phyloP scores from a whole-genome alignment of 805 yeast genomes.

The Nakazawaea ernobii region DNA sequence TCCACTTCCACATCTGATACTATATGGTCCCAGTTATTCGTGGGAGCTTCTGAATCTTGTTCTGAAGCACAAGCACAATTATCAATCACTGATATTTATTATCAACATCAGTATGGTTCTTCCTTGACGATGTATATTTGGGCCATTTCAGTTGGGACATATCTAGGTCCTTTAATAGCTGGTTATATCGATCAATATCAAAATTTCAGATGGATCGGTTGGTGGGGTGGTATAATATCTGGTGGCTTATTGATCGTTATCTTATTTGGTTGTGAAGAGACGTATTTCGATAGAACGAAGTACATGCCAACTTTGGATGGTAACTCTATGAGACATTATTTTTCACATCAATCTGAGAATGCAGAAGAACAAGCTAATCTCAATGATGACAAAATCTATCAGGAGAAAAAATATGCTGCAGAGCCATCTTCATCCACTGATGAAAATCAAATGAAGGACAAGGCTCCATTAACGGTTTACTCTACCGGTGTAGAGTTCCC shows the following conservation, averaged over 20 bases:
- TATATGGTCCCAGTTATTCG: conserved; percentile 73
- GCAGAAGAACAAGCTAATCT: background rate
- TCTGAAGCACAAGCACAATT: conserved; percentile 70
- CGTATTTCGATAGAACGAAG: conserved; percentile 53
- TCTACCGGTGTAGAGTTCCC: conserved; percentile 6
- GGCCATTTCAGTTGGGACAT: conserved; percentile 73
- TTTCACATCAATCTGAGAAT: conserved; percentile 5
- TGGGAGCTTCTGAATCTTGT: conserved; percentile 75
- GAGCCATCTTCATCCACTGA: conserved; percentile 6
- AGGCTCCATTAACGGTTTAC: conserved; percentile 1
- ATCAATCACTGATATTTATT: conserved; percentile 67
- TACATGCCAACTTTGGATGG: conserved; percentile 20
- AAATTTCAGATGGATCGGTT: conserved; percentile 79
- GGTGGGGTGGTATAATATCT: conserved; percentile 57
- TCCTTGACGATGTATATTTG: conserved; percentile 68
- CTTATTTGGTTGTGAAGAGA: conserved; percentile 64
- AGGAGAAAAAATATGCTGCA: background rate
- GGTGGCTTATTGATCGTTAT: conserved; percentile 51
- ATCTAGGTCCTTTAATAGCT: conserved; percentile 73
- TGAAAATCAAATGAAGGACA: conserved; percentile 9
- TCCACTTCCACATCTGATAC: conserved; percentile 52
- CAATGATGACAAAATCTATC: background rate
- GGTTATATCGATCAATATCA: conserved; percentile 50
- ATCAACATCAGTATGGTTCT: conserved; percentile 70
- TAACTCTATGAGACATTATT: conserved; percentile 6